These are phyloP conservation scores for Saccharomycopsis synnaedendra DNA, from an alignment of 805 yeast species.

Conservation along the genomic window DNA sequence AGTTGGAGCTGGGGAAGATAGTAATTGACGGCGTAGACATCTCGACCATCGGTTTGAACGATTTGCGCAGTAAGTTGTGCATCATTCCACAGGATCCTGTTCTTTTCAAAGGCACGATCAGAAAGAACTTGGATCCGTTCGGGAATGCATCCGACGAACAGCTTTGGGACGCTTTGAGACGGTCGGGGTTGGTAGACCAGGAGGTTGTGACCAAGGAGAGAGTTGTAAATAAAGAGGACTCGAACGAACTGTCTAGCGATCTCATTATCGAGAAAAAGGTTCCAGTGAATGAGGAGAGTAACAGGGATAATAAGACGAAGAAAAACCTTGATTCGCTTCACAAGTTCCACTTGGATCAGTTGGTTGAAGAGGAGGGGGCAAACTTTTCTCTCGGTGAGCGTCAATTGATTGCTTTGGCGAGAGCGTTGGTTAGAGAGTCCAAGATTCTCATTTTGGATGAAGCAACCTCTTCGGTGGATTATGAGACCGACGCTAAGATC, in stretches of 20 bases:
- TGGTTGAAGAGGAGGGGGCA: slow-evolving; percentile 51
- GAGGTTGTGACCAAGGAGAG: too few species aligned
- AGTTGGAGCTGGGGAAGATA: slow-evolving; percentile 41
- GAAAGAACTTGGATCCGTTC: slow-evolving; percentile 76
- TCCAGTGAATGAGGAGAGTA: slow-evolving; percentile 22
- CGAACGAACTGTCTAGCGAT: too few species aligned
- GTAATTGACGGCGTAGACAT: slow-evolving; percentile 62
- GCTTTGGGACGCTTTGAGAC: slow-evolving; percentile 59
- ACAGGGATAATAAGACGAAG: slow-evolving; percentile 21
- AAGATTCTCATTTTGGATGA: slow-evolving; percentile 76
- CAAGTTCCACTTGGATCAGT: slow-evolving; percentile 49
- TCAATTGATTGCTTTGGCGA: slow-evolving; percentile 66
- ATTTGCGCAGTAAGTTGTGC: slow-evolving; percentile 60
- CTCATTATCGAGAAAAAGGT: background rate
- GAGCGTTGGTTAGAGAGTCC: slow-evolving; percentile 69
- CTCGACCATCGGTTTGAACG: slow-evolving; percentile 49
- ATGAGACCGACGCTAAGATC: slow-evolving; percentile 72
- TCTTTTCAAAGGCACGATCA: slow-evolving; percentile 65
- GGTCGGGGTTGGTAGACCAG: slow-evolving; percentile 37
- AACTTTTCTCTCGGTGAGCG: slow-evolving; percentile 62
- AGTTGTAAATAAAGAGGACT: too few species aligned
- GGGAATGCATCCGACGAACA: slow-evolving; percentile 39
- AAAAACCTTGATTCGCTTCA: slow-evolving; percentile 19
- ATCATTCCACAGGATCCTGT: slow-evolving; percentile 91
- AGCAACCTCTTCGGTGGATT: slow-evolving; percentile 74